A percentile compares a stretch with the other conserved stretches of the same genome.
phyloP scores from a whole-genome alignment of 306 rosid species.

The Arachis hypogaea region DNA sequence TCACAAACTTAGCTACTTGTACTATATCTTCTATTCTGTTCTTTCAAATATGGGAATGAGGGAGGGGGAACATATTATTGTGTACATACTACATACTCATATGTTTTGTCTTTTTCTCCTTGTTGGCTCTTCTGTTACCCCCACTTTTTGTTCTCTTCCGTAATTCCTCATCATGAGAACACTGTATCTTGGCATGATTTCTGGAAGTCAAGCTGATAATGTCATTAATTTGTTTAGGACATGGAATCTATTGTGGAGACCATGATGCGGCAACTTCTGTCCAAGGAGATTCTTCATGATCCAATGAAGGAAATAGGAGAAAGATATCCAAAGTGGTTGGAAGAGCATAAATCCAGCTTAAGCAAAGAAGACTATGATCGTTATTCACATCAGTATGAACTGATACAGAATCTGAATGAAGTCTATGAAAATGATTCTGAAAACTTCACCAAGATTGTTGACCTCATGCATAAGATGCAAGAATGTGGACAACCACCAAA shows the following conservation, averaged over 20 bases:
- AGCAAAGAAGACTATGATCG: constrained; percentile 79
- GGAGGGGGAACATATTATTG: not conserved
- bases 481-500: constrained; percentile 97
- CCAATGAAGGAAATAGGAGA: constrained; percentile 98
- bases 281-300: constrained; percentile 95
- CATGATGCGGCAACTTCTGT: constrained; percentile 95
- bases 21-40: not conserved
- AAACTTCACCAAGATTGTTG: constrained; percentile 79
- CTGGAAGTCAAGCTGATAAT: constrained; percentile 28
- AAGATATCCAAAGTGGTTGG: constrained; percentile 96
- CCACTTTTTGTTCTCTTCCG: not conserved
- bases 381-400: constrained; percentile 61
- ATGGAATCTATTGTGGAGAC: constrained; percentile 91
- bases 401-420: constrained; percentile 72
- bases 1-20: not conserved
- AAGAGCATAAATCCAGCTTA: constrained; percentile 76
- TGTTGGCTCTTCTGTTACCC: not conserved
- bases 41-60: constrained; percentile 8
- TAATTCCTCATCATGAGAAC: not conserved
- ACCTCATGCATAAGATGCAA: constrained; percentile 99
- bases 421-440: constrained; percentile 77
- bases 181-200: constrained; percentile 1
- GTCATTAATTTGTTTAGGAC: constrained; percentile 51
- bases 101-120: not conserved
- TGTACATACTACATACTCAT: not conserved